Base-by-base conservation (phyloP, 1,284 basidiomycete genomes). In the Microbotryomycetes sp. region DNA sequence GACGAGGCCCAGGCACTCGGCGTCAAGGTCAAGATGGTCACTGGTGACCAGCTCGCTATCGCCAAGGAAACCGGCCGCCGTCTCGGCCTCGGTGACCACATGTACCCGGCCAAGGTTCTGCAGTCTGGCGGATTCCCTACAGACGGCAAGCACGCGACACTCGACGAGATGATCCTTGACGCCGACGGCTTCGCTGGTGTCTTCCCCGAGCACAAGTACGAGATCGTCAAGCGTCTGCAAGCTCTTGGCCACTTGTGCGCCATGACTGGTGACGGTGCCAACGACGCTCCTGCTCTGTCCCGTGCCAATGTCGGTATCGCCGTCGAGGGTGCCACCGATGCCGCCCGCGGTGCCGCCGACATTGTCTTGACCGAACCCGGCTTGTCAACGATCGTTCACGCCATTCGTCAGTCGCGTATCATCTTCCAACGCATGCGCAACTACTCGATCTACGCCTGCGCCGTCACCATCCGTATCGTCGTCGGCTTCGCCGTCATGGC, bases 11-110 rank as follows among this genome's bases (percentile, higher is more conserved):
- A 92, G 66, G 86, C 87, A 64, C 89, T 97, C 75, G 93, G 94
- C 79, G 92, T 97, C 71, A 88, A 88, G 78, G 93, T 97, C 78
- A 97, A 97, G 87, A 97, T 97, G 94, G 92, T 97, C 68, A 97
- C 93, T 52, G 93, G 93, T 84, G 93, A 97, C 78, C 91, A 97
- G 81, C 89, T 97, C 74, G 93, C 94, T 72, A 97, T 97, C 64
- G 93, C 93, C 62, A 97, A 97, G 85, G 94, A 97, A 79, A 97
- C 93, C 67, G 93, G 94, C 71, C 89, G 92, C 78, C 89, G 92
- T 81, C 89, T 97, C 61, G 93, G 93, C 74, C 81, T 89, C 67
- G 91, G 91, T 76, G 91, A 93, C 78, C 89, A 94, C 83, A 94
- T 96, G 90, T 94, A 92, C 82, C 85, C 89, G 67, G 87, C 91